phyloP scores from a whole-genome alignment of 257 asterid genomes.

The Solanum rostratum region DNA sequence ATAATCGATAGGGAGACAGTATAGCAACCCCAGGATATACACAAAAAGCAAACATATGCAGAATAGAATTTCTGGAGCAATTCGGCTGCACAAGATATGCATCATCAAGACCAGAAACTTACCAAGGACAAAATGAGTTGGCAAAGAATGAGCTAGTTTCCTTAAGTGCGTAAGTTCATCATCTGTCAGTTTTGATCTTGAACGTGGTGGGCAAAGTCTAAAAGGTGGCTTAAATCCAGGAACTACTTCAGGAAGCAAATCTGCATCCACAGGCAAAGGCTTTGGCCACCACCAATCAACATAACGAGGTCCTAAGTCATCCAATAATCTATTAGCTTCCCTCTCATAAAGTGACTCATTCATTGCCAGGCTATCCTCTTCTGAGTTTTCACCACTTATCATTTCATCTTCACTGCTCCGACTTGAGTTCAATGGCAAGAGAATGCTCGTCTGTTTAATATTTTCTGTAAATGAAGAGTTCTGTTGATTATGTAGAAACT shows the following conservation, averaged over 20 bases:
- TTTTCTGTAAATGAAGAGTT: slow-evolving; percentile 8
- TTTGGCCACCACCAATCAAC: slow-evolving; percentile 91
- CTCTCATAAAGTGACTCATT: slow-evolving; percentile 53
- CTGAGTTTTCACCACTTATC: slow-evolving; percentile 16
- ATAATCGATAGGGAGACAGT: background rate
- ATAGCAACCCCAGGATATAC: background rate
- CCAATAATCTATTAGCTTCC: slow-evolving; percentile 80
- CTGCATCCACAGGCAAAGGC: slow-evolving; percentile 94
- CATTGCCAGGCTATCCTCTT: slow-evolving; percentile 18
- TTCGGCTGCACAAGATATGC: background rate
- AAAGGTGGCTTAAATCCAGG: slow-evolving; percentile 63
- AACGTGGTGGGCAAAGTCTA: slow-evolving; percentile 67
- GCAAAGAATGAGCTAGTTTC: slow-evolving; percentile 68
- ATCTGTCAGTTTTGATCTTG: slow-evolving; percentile 59
- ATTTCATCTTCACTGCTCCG: slow-evolving; percentile 15
- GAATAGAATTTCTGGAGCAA: background rate
- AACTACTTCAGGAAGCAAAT: slow-evolving; percentile 68
- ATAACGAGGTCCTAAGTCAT: slow-evolving; percentile 87
- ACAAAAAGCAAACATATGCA: background rate
- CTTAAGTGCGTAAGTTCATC: slow-evolving; percentile 75
- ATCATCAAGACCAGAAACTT: slow-evolving; percentile 1
- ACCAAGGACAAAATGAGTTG: slow-evolving; percentile 95
- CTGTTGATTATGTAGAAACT: slow-evolving; percentile 9
- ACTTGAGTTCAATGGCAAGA: slow-evolving; percentile 15
- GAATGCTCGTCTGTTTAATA: background rate